Conservation (phyloP, 495 filamentous ascomycete genomes). For the Penicillium samsonianum region DNA sequence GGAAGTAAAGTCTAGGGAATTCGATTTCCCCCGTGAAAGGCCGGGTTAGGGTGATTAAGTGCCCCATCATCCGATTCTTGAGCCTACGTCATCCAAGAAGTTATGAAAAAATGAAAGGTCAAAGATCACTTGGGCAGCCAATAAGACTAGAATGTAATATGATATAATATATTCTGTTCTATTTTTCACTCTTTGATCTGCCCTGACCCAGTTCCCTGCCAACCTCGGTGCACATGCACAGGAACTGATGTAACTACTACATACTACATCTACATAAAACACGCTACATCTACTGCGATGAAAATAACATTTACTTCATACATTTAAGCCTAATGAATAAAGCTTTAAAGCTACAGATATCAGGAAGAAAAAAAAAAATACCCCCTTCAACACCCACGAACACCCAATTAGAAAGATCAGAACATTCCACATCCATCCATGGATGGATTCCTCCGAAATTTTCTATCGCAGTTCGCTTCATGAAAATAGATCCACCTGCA, state of each 20-base stretch:
- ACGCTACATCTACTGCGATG: neutral
- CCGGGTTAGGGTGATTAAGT: no score
- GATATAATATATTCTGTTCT: no score
- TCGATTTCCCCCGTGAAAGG: neutral
- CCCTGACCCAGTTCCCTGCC: neutral
- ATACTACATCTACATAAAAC: neutral
- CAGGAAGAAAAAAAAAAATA: neutral
- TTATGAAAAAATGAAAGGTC: neutral
- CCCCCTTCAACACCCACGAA: constrained; percentile 1
- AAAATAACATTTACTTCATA: neutral
- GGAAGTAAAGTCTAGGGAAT: neutral
- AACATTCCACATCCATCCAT: neutral
- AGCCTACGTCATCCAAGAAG: constrained; percentile 4
- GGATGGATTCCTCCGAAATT: neutral
- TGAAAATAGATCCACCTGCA: constrained; percentile 1
- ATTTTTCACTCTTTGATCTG: neutral
- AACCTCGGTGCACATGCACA: neutral
- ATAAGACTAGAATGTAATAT: neutral
- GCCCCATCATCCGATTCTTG: neutral
- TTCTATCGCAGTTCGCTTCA: constrained; percentile 3
- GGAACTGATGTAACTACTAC: neutral
- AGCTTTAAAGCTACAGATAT: neutral
- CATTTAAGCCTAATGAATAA: neutral
- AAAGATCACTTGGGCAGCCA: neutral
- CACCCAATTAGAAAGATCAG: constrained; percentile 2